Evolutionary conservation across 345 rosid genomes (phyloP), one percentile per base, ranked within the genome.

Genomic region (Orychophragmus violaceus): DNA sequence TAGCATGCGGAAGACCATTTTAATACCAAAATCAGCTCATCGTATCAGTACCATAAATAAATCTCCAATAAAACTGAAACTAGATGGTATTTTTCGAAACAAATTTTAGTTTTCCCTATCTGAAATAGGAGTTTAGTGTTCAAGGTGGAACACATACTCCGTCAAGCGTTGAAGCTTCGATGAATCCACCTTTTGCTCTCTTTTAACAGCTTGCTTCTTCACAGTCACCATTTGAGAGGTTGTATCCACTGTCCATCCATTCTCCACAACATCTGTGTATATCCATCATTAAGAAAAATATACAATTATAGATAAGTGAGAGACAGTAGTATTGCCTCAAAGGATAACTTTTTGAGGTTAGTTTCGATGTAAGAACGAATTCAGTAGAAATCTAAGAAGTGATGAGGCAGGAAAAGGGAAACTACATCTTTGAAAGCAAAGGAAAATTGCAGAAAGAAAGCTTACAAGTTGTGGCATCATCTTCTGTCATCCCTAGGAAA

Each of bases 401-500:
- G 23, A 30, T 33, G 8, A 18, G 57, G 12, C 44, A 39, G n/a
- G n/a, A n/a, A n/a, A n/a, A n/a, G n/a, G n/a, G n/a, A n/a, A n/a
- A 39, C n/a, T 39, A n/a, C 2, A 39, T 39, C 18, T n/a, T 39
- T 39, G 8, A n/a, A 39, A n/a, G 42, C n/a, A 35, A 56, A 36
- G 39, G 45, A n/a, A 24, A 21, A 36, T 6, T 59, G 63, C 8
- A 72, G 46, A 29, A 25, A 51, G 68, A 67, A 46, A 72, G 28
- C 99, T 83, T 84, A 90, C 97, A 88, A 17, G 76, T 76, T 41
- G 82, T 68, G 41, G 88, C 89, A 78, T 87, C 87, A 23, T 85
- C 89, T 78, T 90, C 97, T 1, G 62, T 81, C 97, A 84, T 94
- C 73, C 99, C 99, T 28, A 90, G 82, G 82, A 88, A 90, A 52